Conservation (phyloP, 108 stramenopile genomes). For the Poteriospumella lacustris region DNA sequence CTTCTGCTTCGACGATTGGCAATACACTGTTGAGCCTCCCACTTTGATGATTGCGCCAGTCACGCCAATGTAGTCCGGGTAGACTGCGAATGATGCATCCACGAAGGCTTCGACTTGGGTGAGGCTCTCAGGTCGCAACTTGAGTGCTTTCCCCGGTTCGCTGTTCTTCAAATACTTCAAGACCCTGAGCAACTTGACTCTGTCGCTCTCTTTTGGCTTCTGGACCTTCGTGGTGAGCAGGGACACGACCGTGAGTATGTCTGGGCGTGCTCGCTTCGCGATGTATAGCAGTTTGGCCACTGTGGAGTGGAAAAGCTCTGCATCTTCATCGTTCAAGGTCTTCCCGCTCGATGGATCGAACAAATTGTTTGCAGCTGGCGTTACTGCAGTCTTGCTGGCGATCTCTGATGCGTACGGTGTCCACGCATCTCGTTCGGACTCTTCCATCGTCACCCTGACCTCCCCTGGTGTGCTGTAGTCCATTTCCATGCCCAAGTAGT, state of each 20-base stretch:
- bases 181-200: background rate
- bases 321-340: background rate
- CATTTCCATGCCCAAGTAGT: constrained; percentile 10
- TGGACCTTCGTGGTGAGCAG: background rate
- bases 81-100: background rate
- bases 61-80: background rate
- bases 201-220: constrained; percentile 14
- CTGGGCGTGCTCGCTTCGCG: background rate
- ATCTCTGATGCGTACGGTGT: background rate
- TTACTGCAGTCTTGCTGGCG: background rate
- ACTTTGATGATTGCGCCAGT: background rate
- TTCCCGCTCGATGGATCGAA: background rate
- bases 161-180: constrained; percentile 1
- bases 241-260: background rate
- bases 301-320: background rate
- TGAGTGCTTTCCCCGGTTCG: background rate
- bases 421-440: background rate
- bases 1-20: constrained; percentile 2
- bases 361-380: background rate
- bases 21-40: background rate
- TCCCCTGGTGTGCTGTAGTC: background rate
- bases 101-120: background rate
- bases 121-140: background rate
- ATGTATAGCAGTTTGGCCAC: constrained; percentile 21
- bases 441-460: background rate